Evolutionary conservation across 371 early-diverging fungal species (phyloP).

Genomic region (Mucor piriformis): DNA sequence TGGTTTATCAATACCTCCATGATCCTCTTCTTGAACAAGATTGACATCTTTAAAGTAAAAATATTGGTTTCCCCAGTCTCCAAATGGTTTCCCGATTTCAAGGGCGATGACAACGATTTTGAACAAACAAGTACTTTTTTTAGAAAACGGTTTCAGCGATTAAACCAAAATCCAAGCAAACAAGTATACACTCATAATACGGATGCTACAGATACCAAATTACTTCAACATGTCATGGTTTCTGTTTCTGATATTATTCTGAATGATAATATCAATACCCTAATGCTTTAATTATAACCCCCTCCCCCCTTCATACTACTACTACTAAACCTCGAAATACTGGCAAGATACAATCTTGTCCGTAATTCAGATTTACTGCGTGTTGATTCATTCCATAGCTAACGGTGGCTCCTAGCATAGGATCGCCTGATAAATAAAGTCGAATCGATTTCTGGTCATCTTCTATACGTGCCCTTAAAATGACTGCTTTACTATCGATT

Average conservation of each 20-base stretch:
- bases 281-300: constrained; percentile 18
- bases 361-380: not conserved
- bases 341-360: constrained; percentile 8
- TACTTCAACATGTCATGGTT: constrained; percentile 61
- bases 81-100: constrained; percentile 88
- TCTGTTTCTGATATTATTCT: constrained; percentile 62
- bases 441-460: constrained; percentile 1
- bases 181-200: constrained; percentile 63
- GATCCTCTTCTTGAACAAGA: constrained; percentile 84
- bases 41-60: constrained; percentile 78
- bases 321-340: constrained; percentile 9
- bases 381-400: constrained; percentile 13
- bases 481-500: not conserved
- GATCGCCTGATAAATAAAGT: not conserved
- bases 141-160: constrained; percentile 32
- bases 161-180: constrained; percentile 50
- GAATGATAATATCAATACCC: constrained; percentile 41
- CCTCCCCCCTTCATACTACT: no score
- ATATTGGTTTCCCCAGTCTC: constrained; percentile 69
- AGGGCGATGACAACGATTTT: constrained; percentile 23
- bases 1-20: constrained; percentile 79
- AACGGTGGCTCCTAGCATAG: not conserved
- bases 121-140: constrained; percentile 37
- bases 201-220: constrained; percentile 62
- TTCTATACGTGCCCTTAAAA: constrained; percentile 6